phyloP scores from a whole-genome alignment of 2,329 filamentous ascomycete genomes.

The Colletotrichum neosansevieriae region DNA sequence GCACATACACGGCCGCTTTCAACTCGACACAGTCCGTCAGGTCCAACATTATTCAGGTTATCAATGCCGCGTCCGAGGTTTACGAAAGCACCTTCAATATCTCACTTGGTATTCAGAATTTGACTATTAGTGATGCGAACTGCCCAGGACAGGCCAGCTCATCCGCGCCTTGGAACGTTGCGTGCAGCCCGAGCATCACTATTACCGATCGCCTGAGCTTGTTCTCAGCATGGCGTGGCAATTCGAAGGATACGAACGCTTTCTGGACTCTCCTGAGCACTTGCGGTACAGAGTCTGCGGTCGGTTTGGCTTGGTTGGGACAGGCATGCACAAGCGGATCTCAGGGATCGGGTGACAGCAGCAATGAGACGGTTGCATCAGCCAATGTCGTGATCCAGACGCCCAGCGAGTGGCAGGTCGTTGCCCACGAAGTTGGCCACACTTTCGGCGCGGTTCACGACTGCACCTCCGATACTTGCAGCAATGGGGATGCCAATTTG shows the following conservation, averaged over 20 bases:
- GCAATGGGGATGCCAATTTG: constrained; percentile 63
- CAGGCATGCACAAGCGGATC: constrained; percentile 79
- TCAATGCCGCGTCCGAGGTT: constrained; percentile 87
- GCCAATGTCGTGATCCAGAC: constrained; percentile 92
- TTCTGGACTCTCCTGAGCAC: constrained; percentile 93
- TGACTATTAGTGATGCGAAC: constrained; percentile 80
- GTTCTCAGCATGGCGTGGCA: constrained; percentile 90
- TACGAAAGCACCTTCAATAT: constrained; percentile 97
- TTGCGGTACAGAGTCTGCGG: constrained; percentile 84
- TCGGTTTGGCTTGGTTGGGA: constrained; percentile 93
- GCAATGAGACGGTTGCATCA: constrained; percentile 80
- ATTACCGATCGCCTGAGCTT: constrained; percentile 85
- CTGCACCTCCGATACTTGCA: constrained; percentile 78
- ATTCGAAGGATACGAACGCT: constrained; percentile 82
- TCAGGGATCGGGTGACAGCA: constrained; percentile 62
- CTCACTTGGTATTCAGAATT: constrained; percentile 87
- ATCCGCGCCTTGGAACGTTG: constrained; percentile 85
- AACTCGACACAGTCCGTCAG: constrained; percentile 73
- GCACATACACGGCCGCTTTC: constrained; percentile 84
- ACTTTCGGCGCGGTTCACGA: constrained; percentile 98
- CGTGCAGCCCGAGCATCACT: constrained; percentile 71
- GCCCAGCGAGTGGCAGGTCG: constrained; percentile 90
- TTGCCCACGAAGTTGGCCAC: constrained; percentile 94
- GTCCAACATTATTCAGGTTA: constrained; percentile 81
- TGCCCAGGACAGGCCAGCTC: constrained; percentile 78